Percentiles rank a stretch among this genome's conserved stretches.
Conservation (phyloP, 345 rosid genomes). For the Aegle marmelos region DNA sequence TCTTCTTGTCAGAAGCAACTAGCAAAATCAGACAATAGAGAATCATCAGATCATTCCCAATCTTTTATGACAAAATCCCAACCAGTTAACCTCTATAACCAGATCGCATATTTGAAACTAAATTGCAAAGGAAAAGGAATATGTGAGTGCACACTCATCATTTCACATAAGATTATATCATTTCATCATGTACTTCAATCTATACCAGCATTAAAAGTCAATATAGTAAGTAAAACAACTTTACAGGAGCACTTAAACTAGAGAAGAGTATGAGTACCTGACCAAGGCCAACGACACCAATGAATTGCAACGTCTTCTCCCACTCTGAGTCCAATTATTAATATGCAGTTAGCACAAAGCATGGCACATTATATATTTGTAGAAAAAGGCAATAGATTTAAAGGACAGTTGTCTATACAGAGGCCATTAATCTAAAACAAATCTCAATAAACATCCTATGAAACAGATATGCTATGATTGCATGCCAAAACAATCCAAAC, state of each 20-base stretch:
- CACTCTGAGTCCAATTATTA: slow-evolving; percentile 57
- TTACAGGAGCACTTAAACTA: slow-evolving; percentile 8
- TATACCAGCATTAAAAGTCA: slow-evolving; percentile 3
- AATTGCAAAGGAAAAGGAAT: neutral
- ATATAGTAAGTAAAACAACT: neutral
- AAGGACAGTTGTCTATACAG: neutral
- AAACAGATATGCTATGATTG: neutral
- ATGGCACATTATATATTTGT: neutral
- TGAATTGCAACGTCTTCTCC: slow-evolving; percentile 81
- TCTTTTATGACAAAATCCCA: neutral
- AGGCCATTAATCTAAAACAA: neutral
- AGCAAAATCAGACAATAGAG: neutral
- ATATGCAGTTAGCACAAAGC: slow-evolving; percentile 9
- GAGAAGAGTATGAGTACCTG: slow-evolving; percentile 44
- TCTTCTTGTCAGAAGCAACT: neutral
- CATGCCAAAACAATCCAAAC: neutral
- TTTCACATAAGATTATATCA: neutral
- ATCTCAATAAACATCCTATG: neutral
- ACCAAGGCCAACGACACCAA: slow-evolving; percentile 69
- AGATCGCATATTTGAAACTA: neutral
- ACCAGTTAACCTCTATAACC: neutral
- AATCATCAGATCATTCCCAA: neutral
- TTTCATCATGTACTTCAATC: neutral
- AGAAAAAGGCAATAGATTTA: neutral
- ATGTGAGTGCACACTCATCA: neutral